A percentile compares a stretch with the other conserved stretches of the same genome.
Conservation (phyloP, 179 eudicot genomes). For the Carnegiea gigantea region DNA sequence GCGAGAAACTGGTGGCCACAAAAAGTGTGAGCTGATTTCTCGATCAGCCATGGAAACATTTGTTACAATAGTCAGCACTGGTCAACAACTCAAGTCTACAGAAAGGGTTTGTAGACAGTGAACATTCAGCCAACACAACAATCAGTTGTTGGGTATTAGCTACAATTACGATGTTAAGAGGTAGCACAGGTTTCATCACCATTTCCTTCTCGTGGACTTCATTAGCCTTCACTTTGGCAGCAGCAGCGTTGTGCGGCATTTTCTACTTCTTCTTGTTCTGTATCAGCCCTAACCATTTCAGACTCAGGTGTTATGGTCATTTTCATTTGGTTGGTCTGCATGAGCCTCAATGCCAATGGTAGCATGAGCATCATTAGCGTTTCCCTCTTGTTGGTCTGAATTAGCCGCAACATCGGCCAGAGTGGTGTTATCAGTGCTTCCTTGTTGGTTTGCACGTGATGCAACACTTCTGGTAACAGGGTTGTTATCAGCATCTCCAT, state of each 20-base stretch:
- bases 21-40: neutral
- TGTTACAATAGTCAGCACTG: neutral
- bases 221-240: neutral
- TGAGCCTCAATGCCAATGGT: neutral
- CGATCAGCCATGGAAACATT: constrained; percentile 2
- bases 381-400: neutral
- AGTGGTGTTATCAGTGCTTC: neutral
- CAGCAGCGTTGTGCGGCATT: neutral
- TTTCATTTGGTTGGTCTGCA: neutral
- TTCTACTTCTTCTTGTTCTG: neutral
- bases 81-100: constrained; percentile 3
- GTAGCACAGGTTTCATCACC: neutral
- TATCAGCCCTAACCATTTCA: neutral
- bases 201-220: neutral
- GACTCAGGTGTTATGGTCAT: neutral
- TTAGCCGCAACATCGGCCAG: neutral
- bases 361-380: neutral
- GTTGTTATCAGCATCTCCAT: neutral
- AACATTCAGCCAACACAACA: neutral
- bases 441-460: neutral
- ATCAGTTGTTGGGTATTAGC: neutral
- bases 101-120: constrained; percentile 1
- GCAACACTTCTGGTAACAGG: neutral
- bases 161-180: constrained; percentile 13
- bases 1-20: constrained; percentile 7